Conservation (phyloP, 108 stramenopile genomes). For the Fistulifera pelliculosa region DNA sequence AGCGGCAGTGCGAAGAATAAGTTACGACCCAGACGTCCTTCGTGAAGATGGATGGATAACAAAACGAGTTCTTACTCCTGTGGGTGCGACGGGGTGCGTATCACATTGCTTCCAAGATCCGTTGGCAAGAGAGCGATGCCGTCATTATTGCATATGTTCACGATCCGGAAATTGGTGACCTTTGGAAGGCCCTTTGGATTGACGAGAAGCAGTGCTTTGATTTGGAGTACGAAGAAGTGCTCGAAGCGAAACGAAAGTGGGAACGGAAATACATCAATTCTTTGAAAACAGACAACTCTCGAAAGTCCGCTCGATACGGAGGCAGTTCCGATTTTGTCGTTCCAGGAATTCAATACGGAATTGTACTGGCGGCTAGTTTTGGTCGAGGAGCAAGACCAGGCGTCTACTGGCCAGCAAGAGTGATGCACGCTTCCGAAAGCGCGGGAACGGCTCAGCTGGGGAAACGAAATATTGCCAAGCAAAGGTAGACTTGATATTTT, state of each 20-base stretch:
- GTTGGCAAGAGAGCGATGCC: slow-evolving; percentile 66
- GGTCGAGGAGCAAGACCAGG: slow-evolving; percentile 46
- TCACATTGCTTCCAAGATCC: slow-evolving; percentile 47
- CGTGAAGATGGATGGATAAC: slow-evolving; percentile 82
- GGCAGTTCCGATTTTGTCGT: slow-evolving; percentile 50
- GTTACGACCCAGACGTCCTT: slow-evolving; percentile 69
- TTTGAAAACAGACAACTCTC: not conserved
- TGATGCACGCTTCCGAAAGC: slow-evolving; percentile 67
- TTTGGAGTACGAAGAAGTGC: slow-evolving; percentile 69
- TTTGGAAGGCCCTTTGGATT: slow-evolving; percentile 78
- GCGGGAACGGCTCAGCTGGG: slow-evolving; percentile 14
- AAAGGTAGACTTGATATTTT: slow-evolving; percentile 63
- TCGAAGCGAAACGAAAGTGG: slow-evolving; percentile 51
- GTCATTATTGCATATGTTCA: slow-evolving; percentile 73
- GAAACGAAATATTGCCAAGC: slow-evolving; percentile 26
- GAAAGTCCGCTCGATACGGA: slow-evolving; percentile 38
- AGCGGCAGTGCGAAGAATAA: slow-evolving; percentile 39
- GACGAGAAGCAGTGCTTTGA: slow-evolving; percentile 69
- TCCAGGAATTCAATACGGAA: slow-evolving; percentile 72
- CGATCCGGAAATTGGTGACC: slow-evolving; percentile 69
- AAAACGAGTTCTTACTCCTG: slow-evolving; percentile 33
- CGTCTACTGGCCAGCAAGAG: slow-evolving; percentile 78
- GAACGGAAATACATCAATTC: slow-evolving; percentile 29
- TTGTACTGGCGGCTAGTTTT: slow-evolving; percentile 59
- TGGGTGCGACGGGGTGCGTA: slow-evolving; percentile 59